Evolutionary conservation across 306 rosid genomes (phyloP), one percentile per base, ranked within the genome.

Genomic region (Cicer judaicum): DNA sequence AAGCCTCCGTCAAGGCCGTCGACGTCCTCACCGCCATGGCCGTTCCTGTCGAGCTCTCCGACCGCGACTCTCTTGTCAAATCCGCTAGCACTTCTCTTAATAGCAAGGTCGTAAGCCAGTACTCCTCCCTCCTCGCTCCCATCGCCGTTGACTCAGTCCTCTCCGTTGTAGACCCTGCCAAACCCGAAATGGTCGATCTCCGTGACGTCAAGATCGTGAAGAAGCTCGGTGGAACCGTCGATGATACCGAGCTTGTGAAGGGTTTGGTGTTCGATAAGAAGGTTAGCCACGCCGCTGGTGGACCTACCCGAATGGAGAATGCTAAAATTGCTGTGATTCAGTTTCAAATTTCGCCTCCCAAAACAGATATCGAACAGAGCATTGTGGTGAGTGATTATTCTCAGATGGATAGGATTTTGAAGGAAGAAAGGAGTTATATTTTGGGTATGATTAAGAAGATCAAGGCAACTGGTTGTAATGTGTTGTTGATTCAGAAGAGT

Each of bases 401-500:
- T 7, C 99, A 94, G 82, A 94, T 94, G 99, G 99, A 94, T 86
- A 86, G 99, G 83, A 94, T 92, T 65, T 54, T 94, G 78, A 94
- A 94, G 74, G 99, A 94, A 59, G 99, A 94, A 80, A 88, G 99
- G 55, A 92, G 90, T 46, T 94, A 94, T 68, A 94, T 94, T 79
- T 52, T 94, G 79, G 77, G 97, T n/a, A 94, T 94, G 96, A 94
- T 94, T 76, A 94, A 94, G 86, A 94, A 92, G 88, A 92, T 94
- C n/a, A 92, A 77, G 75, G 87, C 91, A 4, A 85, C 97, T 0
- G 97, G 99, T 4, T 94, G 99, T 49, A 94, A 92, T 67, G 99
- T 90, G 7, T 69, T 94, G 80, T 83, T 94, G 89, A 94, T 94
- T 77, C 99, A 94, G 83, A 94, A 94, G 90, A 94, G 97, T 64